phyloP scores from a whole-genome alignment of 2,329 filamentous ascomycete genomes.

The Rhytidhysteron rufulum region DNA sequence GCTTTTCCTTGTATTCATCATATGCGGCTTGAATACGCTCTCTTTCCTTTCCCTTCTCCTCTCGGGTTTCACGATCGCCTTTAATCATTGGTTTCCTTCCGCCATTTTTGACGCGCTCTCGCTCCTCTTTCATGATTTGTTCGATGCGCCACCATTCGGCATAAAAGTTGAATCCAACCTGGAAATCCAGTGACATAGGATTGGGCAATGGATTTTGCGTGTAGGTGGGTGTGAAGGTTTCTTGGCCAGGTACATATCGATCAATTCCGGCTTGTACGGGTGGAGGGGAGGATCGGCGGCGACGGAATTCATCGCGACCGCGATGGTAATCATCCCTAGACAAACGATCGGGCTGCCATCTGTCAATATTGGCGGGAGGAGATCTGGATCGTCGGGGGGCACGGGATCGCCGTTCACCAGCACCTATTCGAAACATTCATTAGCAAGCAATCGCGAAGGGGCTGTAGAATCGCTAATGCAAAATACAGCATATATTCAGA shows the following conservation, averaged over 20 bases:
- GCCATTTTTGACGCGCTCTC: slow-evolving; percentile 66
- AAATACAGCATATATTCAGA: too few relatives aligned
- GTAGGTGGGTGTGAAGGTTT: slow-evolving; percentile 49
- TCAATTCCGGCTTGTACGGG: slow-evolving; percentile 69
- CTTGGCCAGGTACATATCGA: slow-evolving; percentile 76
- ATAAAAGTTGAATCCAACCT: slow-evolving; percentile 82
- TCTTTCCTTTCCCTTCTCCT: slow-evolving; percentile 76
- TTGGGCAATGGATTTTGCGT: slow-evolving; percentile 66
- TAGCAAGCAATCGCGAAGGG: too few relatives aligned
- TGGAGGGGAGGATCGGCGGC: slow-evolving; percentile 57
- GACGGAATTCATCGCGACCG: slow-evolving; percentile 43
- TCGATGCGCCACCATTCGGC: slow-evolving; percentile 84
- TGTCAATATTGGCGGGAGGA: slow-evolving; percentile 65
- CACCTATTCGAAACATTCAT: slow-evolving; percentile 11
- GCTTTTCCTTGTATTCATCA: slow-evolving; percentile 62
- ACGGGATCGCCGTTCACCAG: slow-evolving; percentile 32
- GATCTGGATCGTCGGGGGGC: slow-evolving; percentile 62
- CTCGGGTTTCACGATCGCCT: slow-evolving; percentile 62
- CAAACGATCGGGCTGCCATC: slow-evolving; percentile 68
- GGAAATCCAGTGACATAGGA: slow-evolving; percentile 68
- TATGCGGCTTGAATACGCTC: slow-evolving; percentile 70
- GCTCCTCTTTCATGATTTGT: slow-evolving; percentile 78
- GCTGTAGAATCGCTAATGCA: too few relatives aligned
- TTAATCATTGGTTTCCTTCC: slow-evolving; percentile 63
- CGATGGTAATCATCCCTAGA: slow-evolving; percentile 65